Base-by-base conservation (phyloP, 2,329 filamentous ascomycete species). In the Pseudogymnoascus sp. region DNA sequence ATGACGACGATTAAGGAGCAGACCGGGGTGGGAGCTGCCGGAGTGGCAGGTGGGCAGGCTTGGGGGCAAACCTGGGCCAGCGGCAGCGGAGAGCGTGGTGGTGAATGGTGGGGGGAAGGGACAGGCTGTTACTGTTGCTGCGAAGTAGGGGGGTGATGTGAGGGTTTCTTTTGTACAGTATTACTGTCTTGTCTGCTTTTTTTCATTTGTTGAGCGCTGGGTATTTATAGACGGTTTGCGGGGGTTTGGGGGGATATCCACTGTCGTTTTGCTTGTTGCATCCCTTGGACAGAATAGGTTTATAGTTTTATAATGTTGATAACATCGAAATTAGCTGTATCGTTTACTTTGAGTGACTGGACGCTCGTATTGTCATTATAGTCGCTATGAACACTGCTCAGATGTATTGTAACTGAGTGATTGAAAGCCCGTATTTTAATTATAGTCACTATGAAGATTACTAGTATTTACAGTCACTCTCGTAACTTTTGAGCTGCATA, bases 1-100 rank as follows among this genome's bases (percentile, higher is more conserved):
- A 87, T 96, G 77, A 86, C 83, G 8, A 96, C 91, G 0, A 93
- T 96, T 70, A 88, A 95, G 69, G 91, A 96, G 64, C 91, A 96
- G 79, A 96, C 91, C 0, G 91, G 91, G 0, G 92, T 96, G 70
- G 81, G n/a, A 83, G 0, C 85, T 93, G 5, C 91, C 91, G 1
- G 84, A 83, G 69, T 96, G 91, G 91, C 83, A 87, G 72, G 86
- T 86, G 71, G 84, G 84, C 0, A 78, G 76, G 41, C 67, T 82
- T 40, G 75, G 76, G 4, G 67, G 67, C 0, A 69, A 76, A 63
- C 1, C n/a, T 3, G 40, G 40, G n/a, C n/a, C 4, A 14, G 35
- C 12, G 14, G 14, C 4, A 18, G 40, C 40, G 18, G 40, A 43
- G 40, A 43, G 40, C 23, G 40, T 43, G 40, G 18, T 43, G 23